A percentile compares a stretch with the other conserved stretches of the same genome.
phyloP scores from a whole-genome alignment of 1,284 basidiomycete genomes.

The Ustilago sp. region DNA sequence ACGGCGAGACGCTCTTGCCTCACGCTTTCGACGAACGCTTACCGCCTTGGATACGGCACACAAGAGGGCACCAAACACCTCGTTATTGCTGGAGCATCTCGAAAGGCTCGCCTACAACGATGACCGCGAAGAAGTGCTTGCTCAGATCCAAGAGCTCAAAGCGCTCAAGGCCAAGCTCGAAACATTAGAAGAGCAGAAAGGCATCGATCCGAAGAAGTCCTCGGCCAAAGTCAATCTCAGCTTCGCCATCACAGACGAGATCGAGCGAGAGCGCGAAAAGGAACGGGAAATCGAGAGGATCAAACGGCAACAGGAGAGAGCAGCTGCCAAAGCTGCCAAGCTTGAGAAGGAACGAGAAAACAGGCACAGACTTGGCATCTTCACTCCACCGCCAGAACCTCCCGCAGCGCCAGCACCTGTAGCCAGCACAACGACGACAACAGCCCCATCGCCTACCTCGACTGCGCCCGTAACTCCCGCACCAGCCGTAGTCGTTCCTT shows the following conservation, averaged over 20 bases:
- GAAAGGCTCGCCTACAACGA: constrained; percentile 62
- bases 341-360: constrained; percentile 47
- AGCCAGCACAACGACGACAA: constrained; percentile 12
- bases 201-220: constrained; percentile 18
- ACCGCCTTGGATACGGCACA: constrained; percentile 43
- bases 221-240: constrained; percentile 39
- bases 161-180: constrained; percentile 55
- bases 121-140: constrained; percentile 49
- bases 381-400: constrained; percentile 33
- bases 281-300: constrained; percentile 44
- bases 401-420: constrained; percentile 12
- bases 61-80: constrained; percentile 45
- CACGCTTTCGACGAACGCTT: constrained; percentile 42
- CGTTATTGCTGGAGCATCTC: constrained; percentile 52
- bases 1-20: constrained; percentile 34
- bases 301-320: constrained; percentile 49
- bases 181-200: constrained; percentile 33
- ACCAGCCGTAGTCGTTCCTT: not conserved
- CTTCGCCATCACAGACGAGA: constrained; percentile 52
- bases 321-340: constrained; percentile 45
- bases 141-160: constrained; percentile 53
- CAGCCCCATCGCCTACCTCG: constrained; percentile 7
- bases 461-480: constrained; percentile 1
- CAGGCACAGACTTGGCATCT: constrained; percentile 40
- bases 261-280: constrained; percentile 45